Evolutionary conservation across 257 asterid genomes (phyloP).

Genomic region (Lycium barbarum): DNA sequence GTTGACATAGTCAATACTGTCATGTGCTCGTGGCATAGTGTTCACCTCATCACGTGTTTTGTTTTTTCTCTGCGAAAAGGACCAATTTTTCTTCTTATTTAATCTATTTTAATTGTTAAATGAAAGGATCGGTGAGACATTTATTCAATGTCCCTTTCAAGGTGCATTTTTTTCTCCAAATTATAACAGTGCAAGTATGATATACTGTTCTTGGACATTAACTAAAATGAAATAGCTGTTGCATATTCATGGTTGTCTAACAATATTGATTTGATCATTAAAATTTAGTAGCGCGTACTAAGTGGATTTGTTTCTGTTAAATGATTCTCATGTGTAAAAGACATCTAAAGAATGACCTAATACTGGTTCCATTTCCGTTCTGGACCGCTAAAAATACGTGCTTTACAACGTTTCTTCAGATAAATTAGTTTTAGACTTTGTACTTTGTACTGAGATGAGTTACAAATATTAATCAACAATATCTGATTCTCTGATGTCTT

Average conservation of each 20-base stretch:
- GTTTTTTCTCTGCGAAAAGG: neutral
- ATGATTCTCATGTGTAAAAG: neutral
- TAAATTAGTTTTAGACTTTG: neutral
- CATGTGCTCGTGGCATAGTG: slow-evolving; percentile 17
- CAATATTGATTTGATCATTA: neutral
- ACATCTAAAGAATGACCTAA: neutral
- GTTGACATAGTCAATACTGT: neutral
- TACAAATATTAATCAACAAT: neutral
- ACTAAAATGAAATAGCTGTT: neutral
- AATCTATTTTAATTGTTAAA: neutral
- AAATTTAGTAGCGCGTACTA: neutral
- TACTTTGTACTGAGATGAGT: slow-evolving; percentile 4
- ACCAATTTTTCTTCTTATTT: neutral
- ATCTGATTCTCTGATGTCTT: neutral
- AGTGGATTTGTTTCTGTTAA: neutral
- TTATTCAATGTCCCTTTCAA: neutral
- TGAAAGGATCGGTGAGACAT: slow-evolving; percentile 18
- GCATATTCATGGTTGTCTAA: neutral
- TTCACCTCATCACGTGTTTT: slow-evolving; percentile 4
- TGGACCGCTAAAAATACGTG: neutral
- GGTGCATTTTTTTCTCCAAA: neutral
- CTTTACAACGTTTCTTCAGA: neutral
- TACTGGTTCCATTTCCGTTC: neutral
- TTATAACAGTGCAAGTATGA: neutral
- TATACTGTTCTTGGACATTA: neutral